Conservation (phyloP, 1,284 basidiomycete species). For the Vanrija humicola region DNA sequence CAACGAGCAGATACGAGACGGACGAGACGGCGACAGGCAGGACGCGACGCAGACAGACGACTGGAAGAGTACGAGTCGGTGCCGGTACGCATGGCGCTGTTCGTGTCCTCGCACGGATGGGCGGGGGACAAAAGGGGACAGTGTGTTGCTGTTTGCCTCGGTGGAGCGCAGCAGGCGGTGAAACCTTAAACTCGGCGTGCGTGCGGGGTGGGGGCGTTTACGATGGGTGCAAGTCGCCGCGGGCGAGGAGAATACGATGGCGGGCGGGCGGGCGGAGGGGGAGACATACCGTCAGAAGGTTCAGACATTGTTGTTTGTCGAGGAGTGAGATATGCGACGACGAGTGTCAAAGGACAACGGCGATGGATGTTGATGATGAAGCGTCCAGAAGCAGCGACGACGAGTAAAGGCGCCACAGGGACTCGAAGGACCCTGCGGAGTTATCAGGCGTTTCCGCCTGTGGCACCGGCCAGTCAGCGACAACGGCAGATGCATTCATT, state of each 20-base stretch:
- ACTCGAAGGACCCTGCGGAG: no score
- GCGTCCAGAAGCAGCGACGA: no score
- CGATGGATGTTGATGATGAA: no score
- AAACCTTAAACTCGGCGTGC: not conserved
- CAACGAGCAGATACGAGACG: not conserved
- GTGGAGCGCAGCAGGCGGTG: not conserved
- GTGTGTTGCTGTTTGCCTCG: no score
- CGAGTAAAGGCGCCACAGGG: no score
- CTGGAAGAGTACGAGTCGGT: not conserved
- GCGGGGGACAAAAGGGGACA: not conserved
- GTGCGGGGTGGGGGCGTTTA: not conserved
- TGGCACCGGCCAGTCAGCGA: no score
- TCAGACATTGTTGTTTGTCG: constrained; percentile 39
- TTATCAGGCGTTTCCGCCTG: no score
- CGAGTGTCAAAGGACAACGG: no score
- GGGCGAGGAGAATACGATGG: not conserved
- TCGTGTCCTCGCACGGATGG: not conserved
- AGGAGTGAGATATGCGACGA: no score
- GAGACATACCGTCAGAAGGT: constrained; percentile 49
- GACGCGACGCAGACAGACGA: not conserved
- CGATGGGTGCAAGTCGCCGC: not conserved
- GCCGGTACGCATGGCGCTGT: not conserved
- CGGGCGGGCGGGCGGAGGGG: not conserved
- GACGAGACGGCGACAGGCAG: not conserved
- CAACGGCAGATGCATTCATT: no score